Evolutionary conservation across 1,139 yeast genomes (phyloP).

Genomic region (Protomyces gravidus): DNA sequence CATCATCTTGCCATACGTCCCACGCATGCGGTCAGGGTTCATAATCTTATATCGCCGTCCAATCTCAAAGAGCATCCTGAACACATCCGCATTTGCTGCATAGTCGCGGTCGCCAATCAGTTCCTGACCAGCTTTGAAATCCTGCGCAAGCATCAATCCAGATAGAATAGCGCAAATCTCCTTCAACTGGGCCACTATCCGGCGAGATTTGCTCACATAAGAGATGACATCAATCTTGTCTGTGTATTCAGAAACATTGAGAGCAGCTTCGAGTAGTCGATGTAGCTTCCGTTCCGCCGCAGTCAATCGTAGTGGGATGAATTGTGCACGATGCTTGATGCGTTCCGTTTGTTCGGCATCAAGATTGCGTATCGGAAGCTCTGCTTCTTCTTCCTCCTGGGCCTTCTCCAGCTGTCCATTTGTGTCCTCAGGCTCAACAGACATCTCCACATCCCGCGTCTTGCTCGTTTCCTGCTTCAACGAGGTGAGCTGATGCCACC

Average conservation of each 20-base stretch:
- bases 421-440: slow-evolving; percentile 26
- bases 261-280: slow-evolving; percentile 44
- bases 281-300: slow-evolving; percentile 62
- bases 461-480: slow-evolving; percentile 12
- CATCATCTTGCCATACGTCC: slow-evolving; percentile 67
- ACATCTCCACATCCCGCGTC: slow-evolving; percentile 23
- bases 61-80: slow-evolving; percentile 60
- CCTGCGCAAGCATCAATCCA: slow-evolving; percentile 68
- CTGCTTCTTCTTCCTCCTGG: slow-evolving; percentile 28
- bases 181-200: slow-evolving; percentile 62
- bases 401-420: not conserved
- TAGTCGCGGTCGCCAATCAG: slow-evolving; percentile 61
- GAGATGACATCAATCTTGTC: slow-evolving; percentile 66
- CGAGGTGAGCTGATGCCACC: slow-evolving; percentile 32
- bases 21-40: slow-evolving; percentile 75
- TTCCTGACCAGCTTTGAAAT: slow-evolving; percentile 60
- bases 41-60: slow-evolving; percentile 72
- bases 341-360: slow-evolving; percentile 35
- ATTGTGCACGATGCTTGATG: slow-evolving; percentile 47
- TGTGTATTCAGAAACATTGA: slow-evolving; percentile 69
- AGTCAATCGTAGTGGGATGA: slow-evolving; percentile 62
- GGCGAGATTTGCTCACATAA: slow-evolving; percentile 58
- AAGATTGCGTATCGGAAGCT: slow-evolving; percentile 36
- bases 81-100: slow-evolving; percentile 64
- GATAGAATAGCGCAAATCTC: slow-evolving; percentile 71